Percentiles rank a stretch among this genome's conserved stretches.
phyloP scores from a whole-genome alignment of 441 rosid genomes.

The Geranium incanum region DNA sequence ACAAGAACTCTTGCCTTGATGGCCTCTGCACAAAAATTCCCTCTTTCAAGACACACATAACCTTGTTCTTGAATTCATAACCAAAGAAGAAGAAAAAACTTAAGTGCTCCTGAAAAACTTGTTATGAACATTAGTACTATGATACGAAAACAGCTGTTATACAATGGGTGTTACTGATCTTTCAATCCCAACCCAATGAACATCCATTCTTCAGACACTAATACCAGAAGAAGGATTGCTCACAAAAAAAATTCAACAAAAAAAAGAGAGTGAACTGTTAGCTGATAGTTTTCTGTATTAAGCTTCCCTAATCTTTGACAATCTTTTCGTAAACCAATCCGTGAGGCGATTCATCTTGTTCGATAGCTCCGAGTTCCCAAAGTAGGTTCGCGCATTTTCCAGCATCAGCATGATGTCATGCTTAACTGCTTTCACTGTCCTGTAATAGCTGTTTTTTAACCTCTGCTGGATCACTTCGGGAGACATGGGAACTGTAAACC shows the following conservation, averaged over 20 bases:
- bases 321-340: constrained; percentile 46
- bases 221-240: background rate
- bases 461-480: constrained; percentile 58
- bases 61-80: no score
- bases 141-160: background rate
- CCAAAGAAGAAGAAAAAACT: background rate
- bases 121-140: background rate
- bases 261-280: background rate
- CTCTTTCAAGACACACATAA: background rate
- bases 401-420: constrained; percentile 52
- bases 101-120: background rate
- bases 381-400: constrained; percentile 46
- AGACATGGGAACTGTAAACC: constrained; percentile 62
- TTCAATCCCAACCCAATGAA: background rate
- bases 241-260: background rate
- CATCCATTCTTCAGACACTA: background rate
- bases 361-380: constrained; percentile 28
- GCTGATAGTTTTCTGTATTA: background rate
- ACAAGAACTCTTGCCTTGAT: no score
- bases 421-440: constrained; percentile 48
- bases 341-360: constrained; percentile 53
- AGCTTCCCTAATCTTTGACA: constrained; percentile 24
- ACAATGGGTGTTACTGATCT: background rate
- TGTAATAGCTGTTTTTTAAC: constrained; percentile 53
- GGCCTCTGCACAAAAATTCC: no score